phyloP scores from a whole-genome alignment of 2,329 filamentous ascomycete species.

The Venturia oleaginea region DNA sequence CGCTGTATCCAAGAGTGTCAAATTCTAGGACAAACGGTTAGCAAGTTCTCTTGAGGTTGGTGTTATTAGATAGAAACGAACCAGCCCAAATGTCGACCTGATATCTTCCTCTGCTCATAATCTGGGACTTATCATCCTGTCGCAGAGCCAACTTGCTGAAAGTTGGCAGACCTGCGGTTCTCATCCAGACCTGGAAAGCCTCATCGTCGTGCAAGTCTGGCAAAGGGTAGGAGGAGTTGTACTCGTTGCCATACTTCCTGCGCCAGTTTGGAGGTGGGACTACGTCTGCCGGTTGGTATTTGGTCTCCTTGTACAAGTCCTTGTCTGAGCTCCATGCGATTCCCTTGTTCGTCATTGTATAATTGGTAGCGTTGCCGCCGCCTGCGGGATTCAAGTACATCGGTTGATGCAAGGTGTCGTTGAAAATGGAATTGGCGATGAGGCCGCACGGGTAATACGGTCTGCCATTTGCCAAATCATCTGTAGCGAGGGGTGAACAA shows the following conservation, averaged over 20 bases:
- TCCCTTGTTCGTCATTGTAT: slow-evolving; percentile 65
- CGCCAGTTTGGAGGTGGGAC: slow-evolving; percentile 83
- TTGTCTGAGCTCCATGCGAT: slow-evolving; percentile 85
- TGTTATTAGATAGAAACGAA: slow-evolving; percentile 40
- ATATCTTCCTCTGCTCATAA: slow-evolving; percentile 64
- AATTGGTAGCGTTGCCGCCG: slow-evolving; percentile 41
- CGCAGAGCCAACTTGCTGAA: slow-evolving; percentile 90
- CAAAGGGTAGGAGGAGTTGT: slow-evolving; percentile 54
- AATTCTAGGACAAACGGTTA: slow-evolving; percentile 54
- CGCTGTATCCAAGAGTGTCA: slow-evolving; percentile 66
- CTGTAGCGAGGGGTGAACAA: slow-evolving; percentile 58
- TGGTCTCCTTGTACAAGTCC: slow-evolving; percentile 63
- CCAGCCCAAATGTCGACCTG: slow-evolving; percentile 66
- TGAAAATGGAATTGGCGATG: slow-evolving; percentile 95
- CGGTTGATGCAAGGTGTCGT: slow-evolving; percentile 73
- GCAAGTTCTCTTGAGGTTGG: not conserved
- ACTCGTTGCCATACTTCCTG: slow-evolving; percentile 58
- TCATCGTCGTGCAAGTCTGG: slow-evolving; percentile 69
- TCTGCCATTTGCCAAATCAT: slow-evolving; percentile 32
- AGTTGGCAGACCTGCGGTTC: slow-evolving; percentile 82
- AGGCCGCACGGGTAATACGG: slow-evolving; percentile 91
- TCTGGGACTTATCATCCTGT: slow-evolving; percentile 54
- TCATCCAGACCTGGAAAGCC: slow-evolving; percentile 97
- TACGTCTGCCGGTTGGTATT: slow-evolving; percentile 57
- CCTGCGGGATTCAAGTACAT: slow-evolving; percentile 45